Conservation (phyloP, 139 green algal genomes). For the Coccomyxa sp. region DNA sequence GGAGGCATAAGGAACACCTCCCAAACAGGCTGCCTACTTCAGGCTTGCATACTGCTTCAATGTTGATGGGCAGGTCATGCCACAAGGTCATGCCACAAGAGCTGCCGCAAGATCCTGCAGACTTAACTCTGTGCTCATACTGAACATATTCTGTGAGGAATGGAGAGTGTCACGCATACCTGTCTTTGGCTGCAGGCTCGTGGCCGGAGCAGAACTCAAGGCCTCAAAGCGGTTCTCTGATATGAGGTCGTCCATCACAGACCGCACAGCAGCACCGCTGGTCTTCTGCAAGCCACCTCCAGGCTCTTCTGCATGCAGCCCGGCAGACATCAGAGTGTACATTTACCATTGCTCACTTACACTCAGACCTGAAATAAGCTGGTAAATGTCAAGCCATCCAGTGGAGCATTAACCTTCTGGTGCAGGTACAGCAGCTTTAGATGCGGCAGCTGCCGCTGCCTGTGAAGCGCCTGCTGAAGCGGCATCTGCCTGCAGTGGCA, state of each 20-base stretch:
- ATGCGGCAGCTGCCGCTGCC: background rate
- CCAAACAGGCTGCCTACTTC: too few species aligned
- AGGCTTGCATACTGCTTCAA: too few species aligned
- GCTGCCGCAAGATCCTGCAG: too few species aligned
- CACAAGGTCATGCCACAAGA: too few species aligned
- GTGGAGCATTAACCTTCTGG: background rate
- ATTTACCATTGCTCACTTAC: too few species aligned
- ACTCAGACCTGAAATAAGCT: too few species aligned
- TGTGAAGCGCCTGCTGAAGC: background rate
- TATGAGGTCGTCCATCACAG: conserved; percentile 22
- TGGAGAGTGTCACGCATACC: too few species aligned
- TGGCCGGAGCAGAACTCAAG: background rate
- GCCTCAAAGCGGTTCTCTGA: background rate
- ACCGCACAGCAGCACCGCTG: conserved; percentile 2
- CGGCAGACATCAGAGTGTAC: too few species aligned
- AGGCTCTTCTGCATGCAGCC: background rate
- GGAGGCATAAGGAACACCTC: too few species aligned
- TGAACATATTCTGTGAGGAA: too few species aligned
- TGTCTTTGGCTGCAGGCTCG: conserved; percentile 1
- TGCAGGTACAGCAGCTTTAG: background rate
- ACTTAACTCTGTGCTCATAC: too few species aligned
- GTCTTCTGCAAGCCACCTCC: background rate
- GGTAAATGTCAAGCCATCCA: too few species aligned
- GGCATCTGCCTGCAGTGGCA: background rate
- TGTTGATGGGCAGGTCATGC: background rate